phyloP scores from a whole-genome alignment of 2,329 filamentous ascomycete species.

The Boeremia lycopersici region DNA sequence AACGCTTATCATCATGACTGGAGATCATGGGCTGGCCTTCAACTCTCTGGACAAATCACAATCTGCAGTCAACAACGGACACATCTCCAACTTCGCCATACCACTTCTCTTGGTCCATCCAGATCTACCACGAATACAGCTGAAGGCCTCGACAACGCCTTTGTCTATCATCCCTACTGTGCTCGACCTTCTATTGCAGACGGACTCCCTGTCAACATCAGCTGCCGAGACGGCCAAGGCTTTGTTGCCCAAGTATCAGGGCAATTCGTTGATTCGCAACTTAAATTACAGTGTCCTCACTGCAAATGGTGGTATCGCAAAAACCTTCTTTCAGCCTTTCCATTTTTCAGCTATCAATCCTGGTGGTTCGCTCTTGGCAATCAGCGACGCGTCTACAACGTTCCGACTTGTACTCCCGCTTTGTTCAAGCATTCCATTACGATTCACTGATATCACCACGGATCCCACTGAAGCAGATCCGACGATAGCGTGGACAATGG shows the following conservation, averaged over 20 bases:
- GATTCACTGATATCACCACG: constrained; percentile 19
- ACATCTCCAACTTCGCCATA: constrained; percentile 24
- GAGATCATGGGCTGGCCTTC: constrained; percentile 25
- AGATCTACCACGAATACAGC: constrained; percentile 18
- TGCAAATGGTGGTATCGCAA: neutral
- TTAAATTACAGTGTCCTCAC: constrained; percentile 19
- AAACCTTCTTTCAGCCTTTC: constrained; percentile 24
- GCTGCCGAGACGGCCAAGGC: constrained; percentile 10
- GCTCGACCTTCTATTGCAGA: constrained; percentile 21
- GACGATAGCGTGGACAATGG: constrained; percentile 22
- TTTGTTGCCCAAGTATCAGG: constrained; percentile 21
- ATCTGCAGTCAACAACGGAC: constrained; percentile 23
- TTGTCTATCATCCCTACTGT: constrained; percentile 23
- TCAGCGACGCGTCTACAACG: constrained; percentile 20
- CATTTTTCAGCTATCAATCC: constrained; percentile 27
- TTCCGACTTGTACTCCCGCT: constrained; percentile 22
- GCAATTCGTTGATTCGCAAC: constrained; percentile 20
- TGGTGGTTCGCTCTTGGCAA: constrained; percentile 22
- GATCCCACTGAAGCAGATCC: constrained; percentile 20
- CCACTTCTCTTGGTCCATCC: constrained; percentile 24
- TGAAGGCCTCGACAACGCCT: constrained; percentile 23
- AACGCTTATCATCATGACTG: constrained; percentile 23
- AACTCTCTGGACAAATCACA: constrained; percentile 22
- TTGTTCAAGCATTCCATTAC: constrained; percentile 21
- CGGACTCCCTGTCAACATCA: constrained; percentile 12